These are phyloP conservation scores for Thielaviopsis punctulata DNA, from an alignment of 2,329 filamentous ascomycete genomes.

Conservation along the genomic window DNA sequence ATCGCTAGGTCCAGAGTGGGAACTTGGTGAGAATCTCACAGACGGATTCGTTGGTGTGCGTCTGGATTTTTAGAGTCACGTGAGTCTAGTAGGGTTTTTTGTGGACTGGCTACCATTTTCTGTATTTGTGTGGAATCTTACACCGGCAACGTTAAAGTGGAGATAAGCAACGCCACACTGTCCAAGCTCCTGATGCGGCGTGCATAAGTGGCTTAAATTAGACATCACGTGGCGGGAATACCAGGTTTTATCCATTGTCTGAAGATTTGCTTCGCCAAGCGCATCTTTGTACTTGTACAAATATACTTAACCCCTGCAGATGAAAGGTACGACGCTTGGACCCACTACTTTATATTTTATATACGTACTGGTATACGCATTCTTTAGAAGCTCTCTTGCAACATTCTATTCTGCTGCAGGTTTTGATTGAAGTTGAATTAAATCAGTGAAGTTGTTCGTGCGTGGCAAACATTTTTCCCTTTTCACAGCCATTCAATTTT, in stretches of 20 bases:
- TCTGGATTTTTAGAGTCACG: conserved; percentile 9
- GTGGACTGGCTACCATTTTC: conserved; percentile 9
- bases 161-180: not conserved
- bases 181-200: not conserved
- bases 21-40: conserved; percentile 13
- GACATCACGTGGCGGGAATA: conserved; percentile 8
- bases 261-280: not conserved
- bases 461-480: conserved; percentile 3
- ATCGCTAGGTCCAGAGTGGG: conserved; percentile 12
- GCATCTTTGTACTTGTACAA: not conserved
- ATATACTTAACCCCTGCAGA: conserved; percentile 8
- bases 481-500: not conserved
- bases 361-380: too few relatives aligned
- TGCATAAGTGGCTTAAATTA: conserved; percentile 4
- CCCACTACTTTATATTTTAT: conserved; percentile 4
- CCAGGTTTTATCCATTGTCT: not conserved
- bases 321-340: conserved; percentile 6
- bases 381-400: not conserved
- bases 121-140: conserved; percentile 8
- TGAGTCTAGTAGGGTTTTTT: conserved; percentile 11
- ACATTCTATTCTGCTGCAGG: not conserved
- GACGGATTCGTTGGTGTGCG: conserved; percentile 10
- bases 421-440: conserved; percentile 1
- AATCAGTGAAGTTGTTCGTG: not conserved
- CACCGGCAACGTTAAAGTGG: conserved; percentile 5